Evolutionary conservation across 139 green algal genomes (phyloP).

Genomic region (Tetratostichococcus sp.): DNA sequence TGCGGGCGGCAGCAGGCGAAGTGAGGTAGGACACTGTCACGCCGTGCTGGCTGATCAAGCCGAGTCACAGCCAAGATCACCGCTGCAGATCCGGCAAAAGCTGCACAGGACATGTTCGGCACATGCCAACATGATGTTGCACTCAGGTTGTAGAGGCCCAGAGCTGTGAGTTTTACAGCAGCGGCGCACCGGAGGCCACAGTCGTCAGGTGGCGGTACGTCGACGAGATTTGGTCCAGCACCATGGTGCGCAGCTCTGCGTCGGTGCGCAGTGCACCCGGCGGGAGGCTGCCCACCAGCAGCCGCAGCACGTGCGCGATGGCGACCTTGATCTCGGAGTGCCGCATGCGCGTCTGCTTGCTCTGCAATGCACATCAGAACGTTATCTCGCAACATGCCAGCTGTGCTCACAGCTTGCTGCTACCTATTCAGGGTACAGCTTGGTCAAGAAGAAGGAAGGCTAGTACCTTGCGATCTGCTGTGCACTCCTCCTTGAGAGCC

Average conservation of each 20-base stretch:
- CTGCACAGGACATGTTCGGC: no score
- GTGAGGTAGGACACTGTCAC: no score
- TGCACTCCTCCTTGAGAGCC: conserved; percentile 52
- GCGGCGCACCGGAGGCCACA: background rate
- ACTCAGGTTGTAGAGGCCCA: no score
- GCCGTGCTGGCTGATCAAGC: no score
- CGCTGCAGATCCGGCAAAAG: no score
- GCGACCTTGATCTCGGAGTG: background rate
- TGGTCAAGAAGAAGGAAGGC: no score
- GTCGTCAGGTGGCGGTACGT: conserved; percentile 36
- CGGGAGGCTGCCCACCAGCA: conserved; percentile 40
- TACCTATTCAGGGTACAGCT: no score
- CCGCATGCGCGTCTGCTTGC: background rate
- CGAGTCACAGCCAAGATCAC: no score
- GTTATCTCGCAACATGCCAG: no score
- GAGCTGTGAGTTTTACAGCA: background rate
- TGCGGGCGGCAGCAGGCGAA: conserved; percentile 35
- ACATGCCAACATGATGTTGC: no score
- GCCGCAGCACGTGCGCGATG: conserved; percentile 37
- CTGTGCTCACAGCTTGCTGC: no score
- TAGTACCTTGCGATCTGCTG: background rate
- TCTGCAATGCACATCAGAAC: background rate
- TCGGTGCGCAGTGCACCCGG: conserved; percentile 30
- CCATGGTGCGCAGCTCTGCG: conserved; percentile 28
- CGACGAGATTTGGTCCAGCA: conserved; percentile 71